Conservation (phyloP, 2,329 filamentous ascomycete genomes). For the Calonectria henricotiae region DNA sequence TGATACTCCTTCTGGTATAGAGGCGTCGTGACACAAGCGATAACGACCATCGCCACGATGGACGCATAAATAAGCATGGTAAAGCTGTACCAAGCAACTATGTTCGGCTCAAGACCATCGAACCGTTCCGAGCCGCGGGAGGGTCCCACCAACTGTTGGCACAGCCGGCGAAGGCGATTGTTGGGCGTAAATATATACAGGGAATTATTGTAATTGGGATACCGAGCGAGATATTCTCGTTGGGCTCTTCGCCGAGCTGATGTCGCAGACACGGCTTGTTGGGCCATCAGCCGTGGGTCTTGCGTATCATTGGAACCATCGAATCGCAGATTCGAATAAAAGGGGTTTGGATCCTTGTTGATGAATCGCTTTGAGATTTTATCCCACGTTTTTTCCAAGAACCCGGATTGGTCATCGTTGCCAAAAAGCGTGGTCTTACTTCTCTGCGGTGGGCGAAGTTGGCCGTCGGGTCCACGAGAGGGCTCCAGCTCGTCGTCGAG, state of each 20-base stretch:
- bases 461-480: conserved; percentile 54
- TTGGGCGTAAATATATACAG: conserved; percentile 87
- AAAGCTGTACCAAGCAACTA: conserved; percentile 91
- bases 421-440: conserved; percentile 57
- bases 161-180: conserved; percentile 85
- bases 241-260: conserved; percentile 90
- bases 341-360: conserved; percentile 89
- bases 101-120: conserved; percentile 91
- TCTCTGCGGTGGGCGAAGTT: conserved; percentile 53
- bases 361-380: conserved; percentile 71
- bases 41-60: conserved; percentile 97
- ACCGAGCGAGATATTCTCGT: conserved; percentile 87
- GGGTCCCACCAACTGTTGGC: conserved; percentile 92
- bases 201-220: conserved; percentile 94
- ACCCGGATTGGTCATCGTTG: conserved; percentile 70
- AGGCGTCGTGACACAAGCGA: conserved; percentile 95
- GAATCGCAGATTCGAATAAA: conserved; percentile 84
- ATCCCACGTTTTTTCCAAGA: conserved; percentile 75
- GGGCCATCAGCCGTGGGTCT: conserved; percentile 90
- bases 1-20: conserved; percentile 95
- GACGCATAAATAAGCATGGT: conserved; percentile 94
- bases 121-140: conserved; percentile 89
- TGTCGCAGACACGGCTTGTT: conserved; percentile 88
- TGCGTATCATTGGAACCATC: conserved; percentile 83
- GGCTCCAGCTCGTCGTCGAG: conserved; percentile 75